Evolutionary conservation across 768 basidiomycete genomes (phyloP).

Genomic region (Cubamyces lactineus): DNA sequence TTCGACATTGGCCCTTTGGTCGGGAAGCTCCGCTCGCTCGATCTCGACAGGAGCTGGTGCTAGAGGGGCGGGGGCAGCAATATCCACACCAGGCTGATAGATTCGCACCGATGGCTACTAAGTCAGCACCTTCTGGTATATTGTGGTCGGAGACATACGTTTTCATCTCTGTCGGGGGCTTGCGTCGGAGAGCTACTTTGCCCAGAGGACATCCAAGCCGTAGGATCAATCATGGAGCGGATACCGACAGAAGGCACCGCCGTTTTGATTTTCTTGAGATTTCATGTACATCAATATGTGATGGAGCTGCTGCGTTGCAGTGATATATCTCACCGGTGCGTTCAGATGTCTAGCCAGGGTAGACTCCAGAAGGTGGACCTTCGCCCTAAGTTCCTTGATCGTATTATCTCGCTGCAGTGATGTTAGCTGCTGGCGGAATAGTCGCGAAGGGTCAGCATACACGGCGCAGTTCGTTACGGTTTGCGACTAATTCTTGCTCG

Average conservation of each 20-base stretch:
- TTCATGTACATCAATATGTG: background rate
- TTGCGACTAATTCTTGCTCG: constrained; percentile 38
- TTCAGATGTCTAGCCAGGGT: constrained; percentile 37
- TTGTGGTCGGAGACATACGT: constrained; percentile 20
- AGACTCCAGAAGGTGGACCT: constrained; percentile 35
- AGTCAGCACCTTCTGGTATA: background rate
- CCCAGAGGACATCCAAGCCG: constrained; percentile 33
- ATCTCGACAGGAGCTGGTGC: constrained; percentile 6
- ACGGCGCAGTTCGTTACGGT: constrained; percentile 40
- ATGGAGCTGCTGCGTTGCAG: background rate
- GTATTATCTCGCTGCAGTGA: constrained; percentile 36
- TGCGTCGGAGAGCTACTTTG: constrained; percentile 31
- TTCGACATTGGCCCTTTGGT: background rate
- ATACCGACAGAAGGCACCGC: constrained; percentile 19
- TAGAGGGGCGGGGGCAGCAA: constrained; percentile 19
- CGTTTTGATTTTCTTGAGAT: constrained; percentile 23
- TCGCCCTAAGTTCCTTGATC: constrained; percentile 35
- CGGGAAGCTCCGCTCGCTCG: background rate
- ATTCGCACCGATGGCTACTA: background rate
- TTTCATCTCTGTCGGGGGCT: constrained; percentile 29
- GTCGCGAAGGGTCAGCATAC: constrained; percentile 25
- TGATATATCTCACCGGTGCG: constrained; percentile 24
- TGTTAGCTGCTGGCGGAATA: background rate
- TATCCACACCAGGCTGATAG: constrained; percentile 26
- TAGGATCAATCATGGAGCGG: constrained; percentile 37